Conservation (phyloP, 495 filamentous ascomycete species). For the Trichoderma reesei region DNA sequence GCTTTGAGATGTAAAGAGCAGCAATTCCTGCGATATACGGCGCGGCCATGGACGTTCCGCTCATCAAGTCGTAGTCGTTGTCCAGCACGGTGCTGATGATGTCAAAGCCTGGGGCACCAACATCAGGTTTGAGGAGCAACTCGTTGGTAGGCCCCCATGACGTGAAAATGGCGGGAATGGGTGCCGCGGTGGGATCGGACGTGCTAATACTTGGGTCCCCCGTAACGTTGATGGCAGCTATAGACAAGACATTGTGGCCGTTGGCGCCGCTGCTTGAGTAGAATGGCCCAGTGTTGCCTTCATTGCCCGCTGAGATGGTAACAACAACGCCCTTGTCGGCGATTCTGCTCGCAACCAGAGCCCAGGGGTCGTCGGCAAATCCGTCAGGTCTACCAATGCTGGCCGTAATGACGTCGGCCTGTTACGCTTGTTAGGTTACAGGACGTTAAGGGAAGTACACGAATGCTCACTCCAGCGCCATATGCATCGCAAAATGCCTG, state of each 20-base stretch:
- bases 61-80: conserved; percentile 28
- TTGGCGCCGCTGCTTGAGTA: conserved; percentile 21
- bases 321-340: conserved; percentile 26
- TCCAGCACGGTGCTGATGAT: conserved; percentile 38
- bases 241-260: conserved; percentile 22
- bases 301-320: conserved; percentile 25
- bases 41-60: conserved; percentile 43
- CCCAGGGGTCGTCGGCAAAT: conserved; percentile 25
- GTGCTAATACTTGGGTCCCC: conserved; percentile 19
- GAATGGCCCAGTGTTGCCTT: conserved; percentile 24
- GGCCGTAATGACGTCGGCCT: conserved; percentile 26
- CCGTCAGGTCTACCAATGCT: conserved; percentile 24
- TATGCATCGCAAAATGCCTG: conserved; percentile 23
- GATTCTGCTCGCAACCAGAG: conserved; percentile 22
- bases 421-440: not conserved
- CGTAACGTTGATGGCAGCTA: conserved; percentile 23
- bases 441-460: not conserved
- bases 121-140: conserved; percentile 34
- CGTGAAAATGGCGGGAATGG: conserved; percentile 26
- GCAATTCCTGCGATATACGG: conserved; percentile 41
- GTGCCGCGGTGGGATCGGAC: conserved; percentile 19
- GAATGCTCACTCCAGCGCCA: conserved; percentile 20
- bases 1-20: conserved; percentile 30
- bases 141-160: conserved; percentile 39
- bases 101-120: conserved; percentile 36